Evolutionary conservation across 2,329 filamentous ascomycete genomes (phyloP).

Genomic region (Cladophialophora yegresii): DNA sequence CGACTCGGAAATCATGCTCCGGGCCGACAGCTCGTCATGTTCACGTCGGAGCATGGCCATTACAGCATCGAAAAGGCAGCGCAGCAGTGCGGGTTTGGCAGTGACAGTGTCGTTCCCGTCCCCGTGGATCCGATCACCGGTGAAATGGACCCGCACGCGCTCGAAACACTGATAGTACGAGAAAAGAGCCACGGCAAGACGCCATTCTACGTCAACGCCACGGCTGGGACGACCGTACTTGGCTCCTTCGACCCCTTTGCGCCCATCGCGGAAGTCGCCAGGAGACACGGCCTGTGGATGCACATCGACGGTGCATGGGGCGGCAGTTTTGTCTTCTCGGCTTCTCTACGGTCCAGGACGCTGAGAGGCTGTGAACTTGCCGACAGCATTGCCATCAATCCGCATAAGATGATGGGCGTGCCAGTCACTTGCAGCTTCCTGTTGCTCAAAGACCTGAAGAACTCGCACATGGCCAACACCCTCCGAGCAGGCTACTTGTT

Average conservation of each 20-base stretch:
- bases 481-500: conserved; percentile 85
- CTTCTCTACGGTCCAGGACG: conserved; percentile 60
- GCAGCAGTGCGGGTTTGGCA: conserved; percentile 84
- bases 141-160: conserved; percentile 66
- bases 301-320: conserved; percentile 95
- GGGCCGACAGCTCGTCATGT: conserved; percentile 68
- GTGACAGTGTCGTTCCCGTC: conserved; percentile 69
- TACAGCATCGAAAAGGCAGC: conserved; percentile 94
- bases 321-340: conserved; percentile 75
- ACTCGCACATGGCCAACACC: conserved; percentile 82
- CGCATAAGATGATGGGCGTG: conserved; percentile 95
- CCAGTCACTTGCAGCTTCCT: conserved; percentile 91
- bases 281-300: conserved; percentile 76
- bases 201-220: conserved; percentile 93
- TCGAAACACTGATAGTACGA: conserved; percentile 64
- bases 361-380: conserved; percentile 72
- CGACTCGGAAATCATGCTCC: conserved; percentile 63
- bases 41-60: conserved; percentile 87
- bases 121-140: conserved; percentile 68
- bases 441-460: conserved; percentile 70
- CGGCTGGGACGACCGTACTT: conserved; percentile 89
- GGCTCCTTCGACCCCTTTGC: conserved; percentile 83
- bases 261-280: conserved; percentile 69
- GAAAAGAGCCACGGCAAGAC: conserved; percentile 70
- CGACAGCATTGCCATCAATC: conserved; percentile 82